phyloP scores from a whole-genome alignment of 2,329 filamentous ascomycete species.

The Ilyonectria robusta region DNA sequence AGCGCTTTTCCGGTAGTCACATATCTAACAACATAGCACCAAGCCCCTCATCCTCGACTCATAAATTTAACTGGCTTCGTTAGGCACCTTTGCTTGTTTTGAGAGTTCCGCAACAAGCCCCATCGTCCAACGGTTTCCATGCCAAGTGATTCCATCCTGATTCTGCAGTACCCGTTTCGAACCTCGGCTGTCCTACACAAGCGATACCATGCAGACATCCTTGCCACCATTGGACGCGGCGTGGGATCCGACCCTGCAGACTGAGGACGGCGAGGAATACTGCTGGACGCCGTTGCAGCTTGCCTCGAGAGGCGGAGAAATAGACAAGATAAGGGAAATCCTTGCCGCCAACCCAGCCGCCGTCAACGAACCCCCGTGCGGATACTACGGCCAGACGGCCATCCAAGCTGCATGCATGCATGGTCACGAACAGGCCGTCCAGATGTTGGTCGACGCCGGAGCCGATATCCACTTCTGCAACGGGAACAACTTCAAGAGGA shows the following conservation, averaged over 20 bases:
- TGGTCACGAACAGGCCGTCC: neutral
- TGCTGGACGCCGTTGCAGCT: slow-evolving; percentile 7
- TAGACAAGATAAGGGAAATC: slow-evolving; percentile 1
- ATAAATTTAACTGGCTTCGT: neutral
- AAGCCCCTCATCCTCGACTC: neutral
- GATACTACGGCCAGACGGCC: slow-evolving; percentile 3
- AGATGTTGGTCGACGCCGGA: neutral
- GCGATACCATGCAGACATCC: neutral
- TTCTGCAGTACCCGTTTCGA: neutral
- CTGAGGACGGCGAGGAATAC: slow-evolving; percentile 5
- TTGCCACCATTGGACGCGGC: slow-evolving; percentile 8
- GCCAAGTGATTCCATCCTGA: neutral
- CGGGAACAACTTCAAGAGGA: slow-evolving; percentile 6
- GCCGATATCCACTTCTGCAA: slow-evolving; percentile 4
- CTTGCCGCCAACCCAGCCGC: neutral
- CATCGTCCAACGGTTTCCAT: neutral
- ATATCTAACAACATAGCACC: neutral
- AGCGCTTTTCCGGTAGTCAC: neutral
- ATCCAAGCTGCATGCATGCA: slow-evolving; percentile 5
- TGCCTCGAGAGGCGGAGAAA: slow-evolving; percentile 2
- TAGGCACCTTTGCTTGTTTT: neutral
- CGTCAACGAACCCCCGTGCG: neutral
- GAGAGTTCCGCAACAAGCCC: neutral
- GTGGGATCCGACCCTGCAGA: slow-evolving; percentile 7
- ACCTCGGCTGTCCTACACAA: neutral